Evolutionary conservation across 1,139 yeast species (phyloP).

Genomic region (Scheffersomyces segobiensis): DNA sequence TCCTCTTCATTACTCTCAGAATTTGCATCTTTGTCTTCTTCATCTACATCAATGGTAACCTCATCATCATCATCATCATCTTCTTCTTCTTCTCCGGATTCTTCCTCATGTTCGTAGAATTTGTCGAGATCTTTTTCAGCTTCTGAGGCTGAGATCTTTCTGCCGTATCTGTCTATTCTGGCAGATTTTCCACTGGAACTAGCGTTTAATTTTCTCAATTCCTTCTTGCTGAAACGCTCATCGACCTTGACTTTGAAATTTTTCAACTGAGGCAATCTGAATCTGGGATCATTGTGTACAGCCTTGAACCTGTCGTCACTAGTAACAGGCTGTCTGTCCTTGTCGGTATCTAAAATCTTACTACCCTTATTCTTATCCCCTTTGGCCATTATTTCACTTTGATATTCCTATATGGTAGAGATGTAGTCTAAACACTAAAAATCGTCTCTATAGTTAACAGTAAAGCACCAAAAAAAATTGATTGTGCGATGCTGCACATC

Average conservation of each 20-base stretch:
- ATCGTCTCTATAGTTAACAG: not conserved
- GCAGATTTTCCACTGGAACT: conserved; percentile 49
- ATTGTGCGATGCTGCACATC: conserved; percentile 1
- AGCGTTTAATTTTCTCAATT: conserved; percentile 59
- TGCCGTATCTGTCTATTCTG: conserved; percentile 84
- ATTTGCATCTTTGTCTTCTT: conserved; percentile 21
- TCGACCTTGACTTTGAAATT: conserved; percentile 80
- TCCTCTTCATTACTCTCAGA: conserved; percentile 23
- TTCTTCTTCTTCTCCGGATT: conserved; percentile 17
- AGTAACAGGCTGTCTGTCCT: conserved; percentile 34
- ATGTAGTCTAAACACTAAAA: not conserved
- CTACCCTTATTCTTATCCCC: conserved; percentile 14
- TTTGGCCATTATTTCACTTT: conserved; percentile 21
- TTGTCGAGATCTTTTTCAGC: conserved; percentile 54
- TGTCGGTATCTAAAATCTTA: conserved; percentile 6
- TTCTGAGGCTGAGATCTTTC: conserved; percentile 53
- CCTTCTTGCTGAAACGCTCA: conserved; percentile 78
- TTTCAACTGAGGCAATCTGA: conserved; percentile 69
- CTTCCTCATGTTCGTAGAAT: conserved; percentile 57
- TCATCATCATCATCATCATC: conserved; percentile 18
- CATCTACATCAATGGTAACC: conserved; percentile 20
- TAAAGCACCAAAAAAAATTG: conserved; percentile 5
- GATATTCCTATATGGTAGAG: not conserved
- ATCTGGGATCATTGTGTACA: conserved; percentile 87
- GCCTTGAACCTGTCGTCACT: conserved; percentile 75